Base-by-base conservation (phyloP, 176 grass and related monocot species). In the Neostapfia colusana region DNA sequence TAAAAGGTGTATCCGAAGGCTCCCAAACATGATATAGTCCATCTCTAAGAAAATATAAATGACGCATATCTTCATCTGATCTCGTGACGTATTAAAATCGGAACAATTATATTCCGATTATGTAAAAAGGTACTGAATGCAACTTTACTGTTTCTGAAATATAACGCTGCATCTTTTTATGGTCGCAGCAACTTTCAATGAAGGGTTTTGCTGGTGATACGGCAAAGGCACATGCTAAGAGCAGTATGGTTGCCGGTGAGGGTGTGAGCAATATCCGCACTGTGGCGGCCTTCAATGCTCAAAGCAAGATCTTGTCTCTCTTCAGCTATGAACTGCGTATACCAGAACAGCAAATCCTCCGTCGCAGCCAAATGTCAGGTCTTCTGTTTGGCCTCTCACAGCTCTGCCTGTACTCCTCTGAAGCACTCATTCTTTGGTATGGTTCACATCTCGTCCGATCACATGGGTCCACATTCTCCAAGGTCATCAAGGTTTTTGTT, bases 401-500 rank as follows among this genome's bases (percentile, higher is more conserved):
- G 69, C 89, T 99, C 59, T 92, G 79, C 69, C 81, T 95, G 7
- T 99, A 99, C 78, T 78, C 89, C 42, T 99, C 95, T 0, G 91
- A 99, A 69, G 96, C 96, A 2, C 92, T 99, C 67, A 86, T 95
- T 16, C 96, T 99, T 16, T 99, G 96, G 96, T 99, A 95, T 6
- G 91, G 92, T 58, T 88, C 92, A 12, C 92, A 95, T 44, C 90
- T 99, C 8, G 92, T 99, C 20, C 82, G 85, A 48, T 84, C 65
- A 7, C 89, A 89, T 1, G 87, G 63, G 17, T 99, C 96, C 43
- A 95, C 91, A 60, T 99, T 99, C 89, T 95, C 89, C 66, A 95
- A 95, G 85, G 92, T 95, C 77, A 99, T 99, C 77, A 99, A 99
- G 81, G 91, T 95, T 44, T 99, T 99, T 58, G 92, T 99, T 16